Conservation (phyloP, 306 rosid species). For the Corylus americana region DNA sequence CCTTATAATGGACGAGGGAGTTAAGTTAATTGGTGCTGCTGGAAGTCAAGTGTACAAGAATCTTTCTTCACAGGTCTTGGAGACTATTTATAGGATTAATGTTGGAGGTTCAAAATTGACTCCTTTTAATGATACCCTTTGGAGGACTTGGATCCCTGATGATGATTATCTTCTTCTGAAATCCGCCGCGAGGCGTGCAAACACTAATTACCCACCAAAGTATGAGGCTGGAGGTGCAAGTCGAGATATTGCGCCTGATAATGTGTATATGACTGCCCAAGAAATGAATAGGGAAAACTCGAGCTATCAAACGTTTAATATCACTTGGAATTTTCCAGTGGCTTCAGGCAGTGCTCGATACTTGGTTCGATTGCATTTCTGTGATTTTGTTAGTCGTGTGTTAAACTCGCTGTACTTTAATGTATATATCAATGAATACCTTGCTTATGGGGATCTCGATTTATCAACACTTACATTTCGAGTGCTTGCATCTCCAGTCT, state of each 20-base stretch:
- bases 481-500: conserved; percentile 69
- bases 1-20: conserved; percentile 69
- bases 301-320: conserved; percentile 54
- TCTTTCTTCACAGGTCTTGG: conserved; percentile 64
- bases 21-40: conserved; percentile 49
- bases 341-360: conserved; percentile 39
- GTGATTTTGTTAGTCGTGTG: conserved; percentile 76
- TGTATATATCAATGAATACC: conserved; percentile 75
- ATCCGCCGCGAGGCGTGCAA: conserved; percentile 64
- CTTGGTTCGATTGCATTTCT: conserved; percentile 87
- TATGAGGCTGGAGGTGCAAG: conserved; percentile 67
- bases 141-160: conserved; percentile 98
- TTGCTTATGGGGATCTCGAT: conserved; percentile 78
- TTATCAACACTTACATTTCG: conserved; percentile 61
- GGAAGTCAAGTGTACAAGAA: conserved; percentile 52
- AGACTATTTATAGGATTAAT: conserved; percentile 76
- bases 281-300: conserved; percentile 71
- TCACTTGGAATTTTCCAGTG: conserved; percentile 83
- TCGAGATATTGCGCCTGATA: conserved; percentile 78
- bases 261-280: conserved; percentile 85
- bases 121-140: conserved; percentile 87
- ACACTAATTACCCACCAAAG: conserved; percentile 57
- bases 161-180: conserved; percentile 62
- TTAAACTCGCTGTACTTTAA: conserved; percentile 71
- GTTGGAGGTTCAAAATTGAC: conserved; percentile 80